Base-by-base conservation (phyloP, 2,329 filamentous ascomycete species). In the Colletotrichum orbiculare region DNA sequence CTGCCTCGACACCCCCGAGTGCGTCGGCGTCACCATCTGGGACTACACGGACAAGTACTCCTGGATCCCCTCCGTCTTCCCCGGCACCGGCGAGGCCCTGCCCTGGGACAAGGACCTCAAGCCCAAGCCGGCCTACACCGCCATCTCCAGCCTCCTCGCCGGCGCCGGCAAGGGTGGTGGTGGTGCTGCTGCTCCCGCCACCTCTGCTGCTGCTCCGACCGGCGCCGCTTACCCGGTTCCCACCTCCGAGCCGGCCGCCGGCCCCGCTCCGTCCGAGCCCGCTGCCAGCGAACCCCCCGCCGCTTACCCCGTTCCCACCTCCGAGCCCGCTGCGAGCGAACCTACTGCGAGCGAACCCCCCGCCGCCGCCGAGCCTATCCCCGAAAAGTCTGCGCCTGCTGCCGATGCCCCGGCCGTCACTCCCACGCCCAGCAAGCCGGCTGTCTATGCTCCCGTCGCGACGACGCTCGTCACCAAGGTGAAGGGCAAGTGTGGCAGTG, bases 101-200 rank as follows among this genome's bases (percentile, higher is more conserved):
- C 69, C 78, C 56, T 81, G 76, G 70, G 74, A 79, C 67, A 70
- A 69, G 57, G 71, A 77, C 68, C 71, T 78, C 57, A 69, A 67
- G 60, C 75, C 75, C 71, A 81, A 82, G 75, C 71, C 76, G 4
- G 78, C 77, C 3, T 81, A 79, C 72, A 76, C 72, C 15, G 76
- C 74, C 35, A 76, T 82, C 35, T 76, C 76, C 9, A 73, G 73
- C 49, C 66, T 76, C 3, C 75, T 79, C 25, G 75, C 75, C 35
- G 74, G 71, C 1, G 73, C 71, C 3, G 60, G 48, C 11, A 34
- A 43, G 5, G 55, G 61, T 15, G 61, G 61, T 10, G 54, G 45
- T 15, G 15, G 17, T 3, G 17, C 17, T 49, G 48, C 55, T 15
- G 39, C 60, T 15, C 43, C 52, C 9, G 42, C 62, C 6, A 50